A percentile compares a stretch with the other conserved stretches of the same genome.
phyloP scores from a whole-genome alignment of 345 rosid genomes.

The Melaleuca quinquenervia region DNA sequence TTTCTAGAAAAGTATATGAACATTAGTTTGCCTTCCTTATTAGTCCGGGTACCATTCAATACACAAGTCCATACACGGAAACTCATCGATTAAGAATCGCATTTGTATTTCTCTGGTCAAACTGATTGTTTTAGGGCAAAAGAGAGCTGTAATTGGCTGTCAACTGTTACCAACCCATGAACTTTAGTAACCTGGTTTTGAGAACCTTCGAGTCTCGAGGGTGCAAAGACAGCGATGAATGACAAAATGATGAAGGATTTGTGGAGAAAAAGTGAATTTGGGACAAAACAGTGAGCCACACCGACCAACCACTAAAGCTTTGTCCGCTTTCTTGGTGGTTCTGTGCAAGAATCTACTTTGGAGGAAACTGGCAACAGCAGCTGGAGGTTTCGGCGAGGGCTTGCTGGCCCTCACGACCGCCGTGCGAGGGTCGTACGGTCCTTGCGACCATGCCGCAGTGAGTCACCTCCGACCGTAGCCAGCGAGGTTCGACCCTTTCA shows the following conservation, averaged over 20 bases:
- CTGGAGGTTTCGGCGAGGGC: background rate
- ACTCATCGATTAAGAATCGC: background rate
- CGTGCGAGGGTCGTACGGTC: background rate
- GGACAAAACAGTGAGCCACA: background rate
- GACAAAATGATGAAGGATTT: background rate
- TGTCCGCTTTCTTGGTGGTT: background rate
- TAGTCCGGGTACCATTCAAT: background rate
- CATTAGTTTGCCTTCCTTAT: background rate
- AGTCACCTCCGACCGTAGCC: background rate
- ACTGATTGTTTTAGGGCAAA: background rate
- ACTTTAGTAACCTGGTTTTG: background rate
- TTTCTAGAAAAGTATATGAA: background rate
- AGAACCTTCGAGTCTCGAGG: background rate
- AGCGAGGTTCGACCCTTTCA: background rate
- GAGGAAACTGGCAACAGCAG: background rate
- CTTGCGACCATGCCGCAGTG: background rate
- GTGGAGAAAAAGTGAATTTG: background rate
- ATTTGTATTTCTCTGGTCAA: background rate
- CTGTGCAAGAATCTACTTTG: background rate
- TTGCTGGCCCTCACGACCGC: background rate
- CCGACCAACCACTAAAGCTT: background rate
- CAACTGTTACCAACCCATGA: background rate
- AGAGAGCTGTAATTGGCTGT: background rate
- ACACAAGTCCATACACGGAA: background rate
- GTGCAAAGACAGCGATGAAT: background rate